Evolutionary conservation across 1,284 basidiomycete genomes (phyloP).

Genomic region (Moniliella sp.): DNA sequence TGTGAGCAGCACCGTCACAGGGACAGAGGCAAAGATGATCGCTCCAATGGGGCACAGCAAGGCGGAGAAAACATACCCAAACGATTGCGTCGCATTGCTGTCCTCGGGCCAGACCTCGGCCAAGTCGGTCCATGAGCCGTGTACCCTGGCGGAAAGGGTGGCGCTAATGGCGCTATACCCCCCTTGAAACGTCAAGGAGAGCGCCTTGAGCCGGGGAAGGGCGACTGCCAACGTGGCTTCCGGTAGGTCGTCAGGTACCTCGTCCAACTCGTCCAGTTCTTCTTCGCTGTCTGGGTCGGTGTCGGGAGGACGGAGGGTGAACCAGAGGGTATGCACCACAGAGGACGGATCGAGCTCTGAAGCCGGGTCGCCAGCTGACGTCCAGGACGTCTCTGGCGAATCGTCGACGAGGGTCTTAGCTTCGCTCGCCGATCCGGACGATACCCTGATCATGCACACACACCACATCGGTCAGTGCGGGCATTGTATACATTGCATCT

Average conservation of each 20-base stretch:
- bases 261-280: not conserved
- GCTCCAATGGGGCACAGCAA: not conserved
- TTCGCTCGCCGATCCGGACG: not conserved
- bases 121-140: not conserved
- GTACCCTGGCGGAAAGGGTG: not conserved
- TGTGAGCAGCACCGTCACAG: no score
- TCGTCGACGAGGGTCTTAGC: not conserved
- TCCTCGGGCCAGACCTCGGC: not conserved
- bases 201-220: not conserved
- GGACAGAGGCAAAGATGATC: no score
- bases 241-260: no score
- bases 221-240: not conserved
- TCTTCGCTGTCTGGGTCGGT: not conserved
- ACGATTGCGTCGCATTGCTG: not conserved
- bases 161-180: not conserved
- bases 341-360: not conserved
- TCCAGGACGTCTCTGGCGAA: not conserved
- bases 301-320: not conserved
- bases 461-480: not conserved
- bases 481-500: not conserved
- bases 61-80: not conserved
- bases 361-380: not conserved
- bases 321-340: not conserved
- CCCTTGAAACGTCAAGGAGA: not conserved
- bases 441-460: no score